phyloP scores from a whole-genome alignment of 257 asterid species.

The Ligustrum vulgare region DNA sequence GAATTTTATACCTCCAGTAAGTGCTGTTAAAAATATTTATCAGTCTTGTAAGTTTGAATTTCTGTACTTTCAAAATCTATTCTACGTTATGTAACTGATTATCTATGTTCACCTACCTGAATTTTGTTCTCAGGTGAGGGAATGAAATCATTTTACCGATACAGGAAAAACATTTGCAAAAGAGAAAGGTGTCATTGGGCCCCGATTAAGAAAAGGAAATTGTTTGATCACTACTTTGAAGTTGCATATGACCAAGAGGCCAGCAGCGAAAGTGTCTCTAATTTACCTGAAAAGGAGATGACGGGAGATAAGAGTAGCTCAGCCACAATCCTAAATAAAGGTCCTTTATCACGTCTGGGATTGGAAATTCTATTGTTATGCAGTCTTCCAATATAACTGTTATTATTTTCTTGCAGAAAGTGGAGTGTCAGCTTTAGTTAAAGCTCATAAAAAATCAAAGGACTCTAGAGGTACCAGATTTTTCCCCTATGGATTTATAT shows the following conservation, averaged over 20 bases:
- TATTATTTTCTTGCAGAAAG: slow-evolving; percentile 42
- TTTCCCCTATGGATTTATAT: slow-evolving; percentile 1
- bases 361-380: slow-evolving; percentile 17
- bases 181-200: slow-evolving; percentile 52
- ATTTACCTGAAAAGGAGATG: slow-evolving; percentile 52
- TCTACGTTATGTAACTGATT: not conserved
- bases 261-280: slow-evolving; percentile 65
- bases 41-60: not conserved
- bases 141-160: slow-evolving; percentile 56
- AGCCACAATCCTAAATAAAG: slow-evolving; percentile 31
- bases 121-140: slow-evolving; percentile 53
- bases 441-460: slow-evolving; percentile 45
- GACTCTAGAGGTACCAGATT: slow-evolving; percentile 56
- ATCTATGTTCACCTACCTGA: slow-evolving; percentile 7
- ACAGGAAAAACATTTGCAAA: slow-evolving; percentile 56
- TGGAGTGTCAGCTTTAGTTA: slow-evolving; percentile 38
- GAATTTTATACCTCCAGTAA: slow-evolving; percentile 59
- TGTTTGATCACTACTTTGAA: slow-evolving; percentile 45
- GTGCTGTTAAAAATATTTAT: slow-evolving; percentile 30
- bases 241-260: slow-evolving; percentile 56
- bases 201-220: slow-evolving; percentile 79
- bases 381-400: slow-evolving; percentile 21
- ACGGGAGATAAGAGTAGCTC: slow-evolving; percentile 39
- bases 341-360: slow-evolving; percentile 24
- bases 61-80: not conserved